A percentile compares a stretch with the other conserved stretches of the same genome.
Evolutionary conservation across 805 yeast species (phyloP).

Genomic region (Sugiyamaella mastotermitis): DNA sequence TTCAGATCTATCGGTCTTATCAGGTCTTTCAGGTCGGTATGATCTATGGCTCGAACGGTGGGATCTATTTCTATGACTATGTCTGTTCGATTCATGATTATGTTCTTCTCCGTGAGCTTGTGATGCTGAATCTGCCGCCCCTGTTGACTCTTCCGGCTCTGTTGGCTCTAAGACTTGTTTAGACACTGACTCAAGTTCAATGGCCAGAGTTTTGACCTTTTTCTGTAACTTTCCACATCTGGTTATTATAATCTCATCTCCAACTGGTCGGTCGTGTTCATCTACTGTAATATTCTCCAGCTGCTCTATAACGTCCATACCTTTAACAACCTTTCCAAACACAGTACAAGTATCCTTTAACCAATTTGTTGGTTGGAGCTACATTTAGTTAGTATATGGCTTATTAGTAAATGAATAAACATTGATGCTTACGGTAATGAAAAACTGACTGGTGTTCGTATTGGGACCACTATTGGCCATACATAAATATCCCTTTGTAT

Average conservation of each 20-base stretch:
- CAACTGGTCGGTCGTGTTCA: conserved; percentile 17
- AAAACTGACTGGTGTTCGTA: conserved; percentile 19
- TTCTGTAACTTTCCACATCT: conserved; percentile 17
- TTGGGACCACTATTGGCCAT: conserved; percentile 19
- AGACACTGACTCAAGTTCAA: neutral
- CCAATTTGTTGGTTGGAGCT: conserved; percentile 19
- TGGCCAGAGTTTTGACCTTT: neutral
- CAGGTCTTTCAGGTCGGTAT: neutral
- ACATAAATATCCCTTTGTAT: conserved; percentile 15
- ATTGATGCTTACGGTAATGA: conserved; percentile 16
- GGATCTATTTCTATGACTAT: neutral
- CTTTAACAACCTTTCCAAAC: conserved; percentile 18
- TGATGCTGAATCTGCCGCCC: neutral
- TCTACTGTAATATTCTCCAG: conserved; percentile 16
- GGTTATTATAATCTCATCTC: conserved; percentile 17
- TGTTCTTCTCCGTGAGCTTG: neutral
- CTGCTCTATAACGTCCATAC: conserved; percentile 13
- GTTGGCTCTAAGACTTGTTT: neutral
- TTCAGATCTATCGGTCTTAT: neutral
- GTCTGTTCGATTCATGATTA: neutral
- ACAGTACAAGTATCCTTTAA: conserved; percentile 11
- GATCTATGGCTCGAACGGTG: neutral
- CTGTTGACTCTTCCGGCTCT: neutral
- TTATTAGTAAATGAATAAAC: neutral
- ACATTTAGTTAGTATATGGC: conserved; percentile 1